Conservation (phyloP, 2,329 filamentous ascomycete genomes). For the Hypoxylon sp. region DNA sequence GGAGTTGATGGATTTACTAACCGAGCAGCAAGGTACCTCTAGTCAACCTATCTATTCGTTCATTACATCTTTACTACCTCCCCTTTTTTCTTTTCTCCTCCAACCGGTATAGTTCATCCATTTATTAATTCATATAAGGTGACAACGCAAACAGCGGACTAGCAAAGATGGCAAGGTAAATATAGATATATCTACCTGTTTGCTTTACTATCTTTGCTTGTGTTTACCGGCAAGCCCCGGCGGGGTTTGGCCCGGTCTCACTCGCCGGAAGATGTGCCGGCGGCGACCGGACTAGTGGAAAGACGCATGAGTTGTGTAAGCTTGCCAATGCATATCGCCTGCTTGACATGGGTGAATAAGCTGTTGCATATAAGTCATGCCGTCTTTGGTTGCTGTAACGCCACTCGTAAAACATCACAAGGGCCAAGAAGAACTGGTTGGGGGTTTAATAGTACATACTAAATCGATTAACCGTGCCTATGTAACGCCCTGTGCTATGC, state of each 20-base stretch:
- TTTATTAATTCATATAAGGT: neutral
- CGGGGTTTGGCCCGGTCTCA: neutral
- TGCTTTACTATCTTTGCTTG: neutral
- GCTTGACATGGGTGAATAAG: neutral
- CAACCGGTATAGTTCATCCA: neutral
- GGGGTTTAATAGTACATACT: conserved; percentile 2
- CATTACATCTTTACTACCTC: neutral
- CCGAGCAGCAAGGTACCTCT: neutral
- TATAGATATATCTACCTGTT: neutral
- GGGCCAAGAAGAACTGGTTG: neutral
- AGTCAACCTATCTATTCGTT: neutral
- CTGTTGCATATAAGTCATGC: neutral
- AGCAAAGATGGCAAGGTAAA: neutral
- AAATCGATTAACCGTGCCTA: conserved; percentile 28
- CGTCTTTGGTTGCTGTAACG: neutral
- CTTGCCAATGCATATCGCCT: conserved; percentile 15
- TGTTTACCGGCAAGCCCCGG: neutral
- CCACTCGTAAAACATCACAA: neutral
- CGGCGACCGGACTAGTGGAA: neutral
- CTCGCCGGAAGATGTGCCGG: neutral
- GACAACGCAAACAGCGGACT: neutral
- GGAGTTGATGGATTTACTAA: neutral
- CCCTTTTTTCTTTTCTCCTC: no score
- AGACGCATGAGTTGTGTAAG: neutral
- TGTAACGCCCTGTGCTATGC: conserved; percentile 46